A percentile compares a stretch with the other conserved stretches of the same genome.
Evolutionary conservation across 2,329 filamentous ascomycete genomes (phyloP).

Genomic region (Phyllosticta citriasiana): DNA sequence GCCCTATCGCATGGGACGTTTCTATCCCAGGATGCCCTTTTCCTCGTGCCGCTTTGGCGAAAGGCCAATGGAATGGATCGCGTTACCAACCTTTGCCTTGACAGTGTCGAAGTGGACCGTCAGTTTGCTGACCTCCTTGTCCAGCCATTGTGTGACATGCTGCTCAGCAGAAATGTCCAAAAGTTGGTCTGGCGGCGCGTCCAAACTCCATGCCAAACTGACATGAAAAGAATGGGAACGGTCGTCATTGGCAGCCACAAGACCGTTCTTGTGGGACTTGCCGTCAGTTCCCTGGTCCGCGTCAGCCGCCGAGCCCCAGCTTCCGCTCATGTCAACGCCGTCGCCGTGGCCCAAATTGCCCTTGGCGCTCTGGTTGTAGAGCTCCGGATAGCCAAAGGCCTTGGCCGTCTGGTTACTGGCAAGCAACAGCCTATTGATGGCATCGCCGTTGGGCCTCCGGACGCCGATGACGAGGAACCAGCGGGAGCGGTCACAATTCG

Average conservation of each 20-base stretch:
- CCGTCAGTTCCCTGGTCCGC: not conserved
- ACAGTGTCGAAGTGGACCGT: conserved; percentile 28
- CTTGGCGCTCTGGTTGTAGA: conserved; percentile 47
- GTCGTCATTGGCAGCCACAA: conserved; percentile 22
- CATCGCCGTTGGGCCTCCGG: conserved; percentile 21
- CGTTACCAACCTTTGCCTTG: conserved; percentile 40
- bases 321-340: conserved; percentile 14
- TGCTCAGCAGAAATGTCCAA: conserved; percentile 7
- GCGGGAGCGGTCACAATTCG: conserved; percentile 57
- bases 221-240: conserved; percentile 63
- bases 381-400: conserved; percentile 53
- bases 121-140: conserved; percentile 16
- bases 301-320: not conserved
- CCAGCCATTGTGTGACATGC: conserved; percentile 5
- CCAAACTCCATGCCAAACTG: conserved; percentile 69
- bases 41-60: conserved; percentile 14
- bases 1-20: not conserved
- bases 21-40: conserved; percentile 15
- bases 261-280: conserved; percentile 14
- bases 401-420: conserved; percentile 56
- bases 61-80: conserved; percentile 24
- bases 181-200: conserved; percentile 1
- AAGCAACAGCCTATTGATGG: conserved; percentile 45
- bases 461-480: conserved; percentile 77
- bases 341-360: conserved; percentile 20